Base-by-base conservation (phyloP, 805 yeast species). In the Wickerhamiella siamensis region DNA sequence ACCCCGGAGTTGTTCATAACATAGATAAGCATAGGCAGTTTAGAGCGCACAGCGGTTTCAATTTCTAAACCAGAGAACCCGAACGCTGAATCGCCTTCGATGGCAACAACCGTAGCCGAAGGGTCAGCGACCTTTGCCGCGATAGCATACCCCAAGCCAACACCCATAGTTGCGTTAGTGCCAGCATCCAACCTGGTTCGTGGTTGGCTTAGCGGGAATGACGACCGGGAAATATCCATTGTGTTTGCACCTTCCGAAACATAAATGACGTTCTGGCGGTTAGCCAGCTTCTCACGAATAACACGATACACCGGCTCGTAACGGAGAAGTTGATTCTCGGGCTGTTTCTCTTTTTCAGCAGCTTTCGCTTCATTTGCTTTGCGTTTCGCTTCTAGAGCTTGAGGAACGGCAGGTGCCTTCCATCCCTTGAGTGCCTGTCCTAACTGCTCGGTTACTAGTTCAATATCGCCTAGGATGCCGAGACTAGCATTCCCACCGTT, bases 1-100 rank as follows among this genome's bases (percentile, higher is more conserved):
- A 79, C 74, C 1, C 87, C 87, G 24, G 77, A 70, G 54, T 79
- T 79, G 57, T 79, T 79, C 78, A 79, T 75, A n/a, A 79, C 74
- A 20, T 74, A 63, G 8, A 79, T 61, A 5, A 77, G 58, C 48
- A 77, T 58, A 2, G 79, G 78, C 18, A 78, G 56, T 2, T 64
- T 53, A 21, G 66, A 58, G 33, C 86, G 60, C 4, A 72, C 73
- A 1, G 79, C 72, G 0, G 87, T 79, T 52, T 79, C 86, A n/a
- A 79, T 47, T 49, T 79, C 87, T 67, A 77, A 68, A 0, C 74
- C 83, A 4, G 80, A 73, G 52, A 79, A 79, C 2, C 86, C 86
- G 61, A 79, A 76, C 2, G 86, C 86, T 1, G 86, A 78, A 54
- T 79, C 86, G 5, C 86, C 87, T 54, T 76, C 79, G 24, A 79